phyloP scores from a whole-genome alignment of 208 protist genomes.

The Acanthamoeba sp. region DNA sequence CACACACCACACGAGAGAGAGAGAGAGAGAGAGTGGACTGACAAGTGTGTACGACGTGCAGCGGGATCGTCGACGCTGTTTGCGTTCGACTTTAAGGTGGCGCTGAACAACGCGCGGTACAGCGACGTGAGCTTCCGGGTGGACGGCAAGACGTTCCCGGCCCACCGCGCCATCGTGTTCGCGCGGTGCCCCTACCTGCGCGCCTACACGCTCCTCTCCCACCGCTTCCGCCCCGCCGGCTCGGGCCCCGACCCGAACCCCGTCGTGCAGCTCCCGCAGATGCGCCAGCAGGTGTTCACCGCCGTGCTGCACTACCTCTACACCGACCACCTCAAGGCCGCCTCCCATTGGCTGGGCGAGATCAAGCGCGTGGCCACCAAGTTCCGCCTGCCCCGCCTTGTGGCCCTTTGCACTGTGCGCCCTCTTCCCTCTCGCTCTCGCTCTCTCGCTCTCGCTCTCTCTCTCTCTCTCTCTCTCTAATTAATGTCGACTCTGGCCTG shows the following conservation, averaged over 20 bases:
- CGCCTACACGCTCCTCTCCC: neutral
- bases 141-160: constrained; percentile 31
- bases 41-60: neutral
- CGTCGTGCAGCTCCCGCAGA: neutral
- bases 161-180: constrained; percentile 54
- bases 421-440: neutral
- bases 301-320: constrained; percentile 70
- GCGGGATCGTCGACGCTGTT: constrained; percentile 52
- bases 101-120: constrained; percentile 12
- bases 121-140: neutral
- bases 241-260: neutral
- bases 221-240: constrained; percentile 36
- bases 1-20: too few relatives aligned
- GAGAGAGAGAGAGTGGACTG: neutral
- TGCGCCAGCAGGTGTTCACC: constrained; percentile 71
- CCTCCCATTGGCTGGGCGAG: constrained; percentile 24
- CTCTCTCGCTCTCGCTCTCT: neutral
- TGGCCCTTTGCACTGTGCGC: neutral
- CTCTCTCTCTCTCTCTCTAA: neutral
- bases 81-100: constrained; percentile 72
- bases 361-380: constrained; percentile 27
- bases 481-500: too few relatives aligned
- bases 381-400: constrained; percentile 24
- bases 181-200: constrained; percentile 13
- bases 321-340: constrained; percentile 72